Conservation (phyloP, 371 early-diverging fungal genomes). For the Mucor plumbeus region DNA sequence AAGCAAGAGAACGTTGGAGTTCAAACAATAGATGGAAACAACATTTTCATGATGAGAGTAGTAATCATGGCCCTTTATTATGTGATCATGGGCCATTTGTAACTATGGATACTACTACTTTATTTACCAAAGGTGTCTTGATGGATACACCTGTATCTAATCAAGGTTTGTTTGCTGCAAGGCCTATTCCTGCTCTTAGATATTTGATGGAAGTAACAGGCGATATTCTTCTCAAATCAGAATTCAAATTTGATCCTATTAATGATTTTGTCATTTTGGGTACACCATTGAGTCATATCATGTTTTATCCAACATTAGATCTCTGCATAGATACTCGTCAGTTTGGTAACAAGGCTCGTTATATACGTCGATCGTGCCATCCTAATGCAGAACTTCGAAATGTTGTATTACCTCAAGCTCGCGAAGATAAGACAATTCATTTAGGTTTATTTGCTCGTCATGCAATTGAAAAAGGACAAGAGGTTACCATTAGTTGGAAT, state of each 20-base stretch:
- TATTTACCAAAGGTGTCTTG: constrained; percentile 20
- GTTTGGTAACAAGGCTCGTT: constrained; percentile 71
- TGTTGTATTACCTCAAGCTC: constrained; percentile 56
- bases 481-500: constrained; percentile 76
- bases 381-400: constrained; percentile 74
- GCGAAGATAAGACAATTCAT: constrained; percentile 59
- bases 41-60: background rate
- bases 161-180: constrained; percentile 69
- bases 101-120: constrained; percentile 19
- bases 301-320: constrained; percentile 71
- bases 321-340: constrained; percentile 77
- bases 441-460: constrained; percentile 73
- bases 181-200: constrained; percentile 52
- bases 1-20: constrained; percentile 35
- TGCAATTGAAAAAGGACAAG: constrained; percentile 66
- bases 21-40: constrained; percentile 15
- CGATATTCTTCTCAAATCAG: constrained; percentile 67
- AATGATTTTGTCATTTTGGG: constrained; percentile 67
- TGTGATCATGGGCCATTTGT: constrained; percentile 29
- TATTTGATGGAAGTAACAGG: constrained; percentile 81
- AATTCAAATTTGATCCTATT: constrained; percentile 64
- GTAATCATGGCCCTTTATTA: constrained; percentile 1
- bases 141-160: constrained; percentile 25
- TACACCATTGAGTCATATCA: constrained; percentile 70
- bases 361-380: constrained; percentile 71